Percentiles rank a stretch among this genome's conserved stretches.
phyloP scores from a whole-genome alignment of 2,329 filamentous ascomycete genomes.

The Fusarium compactum region DNA sequence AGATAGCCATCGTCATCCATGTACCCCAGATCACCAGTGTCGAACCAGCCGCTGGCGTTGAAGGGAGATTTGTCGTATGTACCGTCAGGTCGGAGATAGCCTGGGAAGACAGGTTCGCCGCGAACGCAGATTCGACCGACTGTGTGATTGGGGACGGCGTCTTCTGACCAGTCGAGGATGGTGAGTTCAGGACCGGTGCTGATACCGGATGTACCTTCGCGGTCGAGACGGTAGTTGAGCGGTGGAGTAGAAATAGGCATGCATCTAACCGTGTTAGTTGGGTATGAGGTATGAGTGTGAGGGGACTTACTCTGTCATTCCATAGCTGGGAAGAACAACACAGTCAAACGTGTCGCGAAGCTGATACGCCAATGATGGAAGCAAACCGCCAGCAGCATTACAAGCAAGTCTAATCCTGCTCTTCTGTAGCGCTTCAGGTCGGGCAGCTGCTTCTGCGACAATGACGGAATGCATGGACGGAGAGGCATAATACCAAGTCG shows the following conservation, averaged over 20 bases:
- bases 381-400: slow-evolving; percentile 3
- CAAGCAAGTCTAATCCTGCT: slow-evolving; percentile 9
- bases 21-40: slow-evolving; percentile 10
- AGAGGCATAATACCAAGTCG: slow-evolving; percentile 23
- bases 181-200: slow-evolving; percentile 16
- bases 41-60: background rate
- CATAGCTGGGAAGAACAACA: slow-evolving; percentile 9
- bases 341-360: background rate
- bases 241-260: slow-evolving; percentile 14
- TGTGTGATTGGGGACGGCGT: fast-evolving
- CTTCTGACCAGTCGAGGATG: slow-evolving; percentile 10
- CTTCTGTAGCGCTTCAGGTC: background rate
- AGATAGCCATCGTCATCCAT: slow-evolving; percentile 13
- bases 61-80: slow-evolving; percentile 7
- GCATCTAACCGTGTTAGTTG: background rate
- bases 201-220: slow-evolving; percentile 12
- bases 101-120: slow-evolving; percentile 3
- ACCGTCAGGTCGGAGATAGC: background rate
- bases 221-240: slow-evolving; percentile 3
- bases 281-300: too few species aligned
- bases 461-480: slow-evolving; percentile 15
- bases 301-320: slow-evolving; percentile 18
- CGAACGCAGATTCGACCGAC: slow-evolving; percentile 17
- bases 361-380: slow-evolving; percentile 1
- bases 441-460: background rate